phyloP scores from a whole-genome alignment of 306 rosid genomes.

The Mimosa bimucronata region DNA sequence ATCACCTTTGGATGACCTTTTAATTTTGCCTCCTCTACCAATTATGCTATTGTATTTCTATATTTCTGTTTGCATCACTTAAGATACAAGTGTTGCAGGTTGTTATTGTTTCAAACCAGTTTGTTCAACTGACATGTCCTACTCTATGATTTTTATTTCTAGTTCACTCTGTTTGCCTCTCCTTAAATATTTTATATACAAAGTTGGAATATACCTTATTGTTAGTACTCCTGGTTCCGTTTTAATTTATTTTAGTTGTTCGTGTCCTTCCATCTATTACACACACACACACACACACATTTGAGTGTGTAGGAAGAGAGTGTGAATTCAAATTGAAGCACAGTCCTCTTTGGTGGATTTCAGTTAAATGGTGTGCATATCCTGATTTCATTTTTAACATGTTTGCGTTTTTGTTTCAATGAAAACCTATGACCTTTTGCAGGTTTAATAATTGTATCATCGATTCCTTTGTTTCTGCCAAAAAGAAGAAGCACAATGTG shows the following conservation, averaged over 20 bases:
- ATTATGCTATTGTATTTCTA: not conserved
- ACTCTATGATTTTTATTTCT: not conserved
- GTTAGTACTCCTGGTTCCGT: slow-evolving; percentile 27
- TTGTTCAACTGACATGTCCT: not conserved
- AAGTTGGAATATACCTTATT: not conserved
- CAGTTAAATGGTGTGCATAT: slow-evolving; percentile 10
- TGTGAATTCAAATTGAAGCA: slow-evolving; percentile 5
- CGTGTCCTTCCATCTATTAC: slow-evolving; percentile 21
- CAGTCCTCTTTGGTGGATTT: slow-evolving; percentile 15
- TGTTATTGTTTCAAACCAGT: not conserved
- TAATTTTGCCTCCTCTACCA: slow-evolving; percentile 15
- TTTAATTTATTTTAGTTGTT: not conserved
- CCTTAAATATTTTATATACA: slow-evolving; percentile 11
- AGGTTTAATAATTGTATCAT: slow-evolving; percentile 78
- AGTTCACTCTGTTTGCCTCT: slow-evolving; percentile 7
- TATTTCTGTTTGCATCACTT: not conserved
- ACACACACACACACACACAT: too few relatives aligned
- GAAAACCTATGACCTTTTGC: slow-evolving; percentile 29
- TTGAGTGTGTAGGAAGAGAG: slow-evolving; percentile 13
- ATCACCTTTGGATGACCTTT: not conserved
- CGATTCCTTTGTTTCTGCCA: slow-evolving; percentile 51
- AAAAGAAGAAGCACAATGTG: slow-evolving; percentile 78
- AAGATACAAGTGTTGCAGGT: not conserved
- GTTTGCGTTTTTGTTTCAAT: not conserved
- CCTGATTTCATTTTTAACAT: slow-evolving; percentile 6